Conservation (phyloP, 2,329 filamentous ascomycete species). For the Cladosporium sp. region DNA sequence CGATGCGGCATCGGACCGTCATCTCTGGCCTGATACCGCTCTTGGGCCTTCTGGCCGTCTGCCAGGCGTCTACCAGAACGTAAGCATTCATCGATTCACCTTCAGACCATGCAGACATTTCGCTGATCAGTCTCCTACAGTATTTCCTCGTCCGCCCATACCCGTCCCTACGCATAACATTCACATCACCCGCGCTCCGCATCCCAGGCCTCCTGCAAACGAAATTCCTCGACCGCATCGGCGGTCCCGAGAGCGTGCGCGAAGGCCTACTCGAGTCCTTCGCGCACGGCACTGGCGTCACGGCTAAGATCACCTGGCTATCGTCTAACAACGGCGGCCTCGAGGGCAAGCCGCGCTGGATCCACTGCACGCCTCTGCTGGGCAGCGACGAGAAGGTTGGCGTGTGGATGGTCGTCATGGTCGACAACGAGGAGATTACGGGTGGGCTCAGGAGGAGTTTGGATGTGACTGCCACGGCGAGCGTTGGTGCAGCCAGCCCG, state of each 20-base stretch:
- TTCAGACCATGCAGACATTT: not conserved
- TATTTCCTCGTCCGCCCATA: conserved; percentile 62
- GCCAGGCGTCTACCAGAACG: conserved; percentile 34
- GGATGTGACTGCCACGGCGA: not conserved
- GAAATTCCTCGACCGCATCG: conserved; percentile 39
- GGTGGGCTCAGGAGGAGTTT: conserved; percentile 20
- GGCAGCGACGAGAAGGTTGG: conserved; percentile 38
- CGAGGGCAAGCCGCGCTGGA: conserved; percentile 33
- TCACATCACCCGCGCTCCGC: conserved; percentile 61
- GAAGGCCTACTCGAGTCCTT: conserved; percentile 36
- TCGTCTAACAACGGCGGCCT: conserved; percentile 15
- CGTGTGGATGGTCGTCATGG: conserved; percentile 44
- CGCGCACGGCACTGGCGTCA: conserved; percentile 33
- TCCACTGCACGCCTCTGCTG: conserved; percentile 40
- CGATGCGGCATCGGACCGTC: conserved; percentile 19
- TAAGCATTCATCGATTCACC: conserved; percentile 9
- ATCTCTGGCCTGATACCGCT: conserved; percentile 26
- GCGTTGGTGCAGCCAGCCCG: conserved; percentile 13
- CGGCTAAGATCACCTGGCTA: conserved; percentile 39
- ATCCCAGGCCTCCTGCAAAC: conserved; percentile 58
- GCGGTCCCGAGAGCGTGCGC: conserved; percentile 33
- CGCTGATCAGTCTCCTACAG: conserved; percentile 24
- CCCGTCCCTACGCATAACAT: conserved; percentile 60
- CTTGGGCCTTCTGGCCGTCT: conserved; percentile 30
- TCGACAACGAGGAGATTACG: conserved; percentile 33